Base-by-base conservation (phyloP, 371 early-diverging fungal genomes). In the Caulochytrium protostelioides region DNA sequence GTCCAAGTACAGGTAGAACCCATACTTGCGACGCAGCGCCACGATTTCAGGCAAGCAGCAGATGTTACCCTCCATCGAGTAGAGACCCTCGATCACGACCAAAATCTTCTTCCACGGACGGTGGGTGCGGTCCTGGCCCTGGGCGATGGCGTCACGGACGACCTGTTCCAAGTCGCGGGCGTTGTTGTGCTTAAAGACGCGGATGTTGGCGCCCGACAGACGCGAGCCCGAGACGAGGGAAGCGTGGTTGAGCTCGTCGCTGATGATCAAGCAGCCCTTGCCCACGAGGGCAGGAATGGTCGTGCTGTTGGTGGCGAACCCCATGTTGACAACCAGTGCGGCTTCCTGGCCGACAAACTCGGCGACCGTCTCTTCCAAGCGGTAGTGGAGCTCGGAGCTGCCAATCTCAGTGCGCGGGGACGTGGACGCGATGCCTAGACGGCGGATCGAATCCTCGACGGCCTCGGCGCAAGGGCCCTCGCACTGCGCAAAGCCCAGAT, bases 81-180 rank as follows among this genome's bases (percentile, higher is more conserved):
- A 99, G 17, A 99, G 62, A 24, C 98, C 98, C 58, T 99, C 99
- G 15, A 97, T 86, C 22, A 99, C 68, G 4, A 99, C 79, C 39
- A 98, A 55, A 46, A 99, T 94, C 69, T 91, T 94, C 54, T 87
- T 89, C 97, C 98, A 99, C 7, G 95, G 85, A 18, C 94, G 76
- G 57, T 95, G 95, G 1, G 95, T 97, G 28, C 87, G 74, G 15
- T 97, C 98, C 54, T 98, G 97, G 18, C 99, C 99, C 55, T 97
- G 92, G 19, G 92, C 65, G 35, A 99, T 95, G 34, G 80, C 67
- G 43, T 83, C 78, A 33, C 85, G 72, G 35, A 99, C 65, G 22
- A 86, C 69, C 20, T 52, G 42, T 47, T 91, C 95, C 26, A 99
- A 62, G 45, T 83, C 82, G 1, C 57, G 50, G 44, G 69, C 37